Evolutionary conservation across 305 asterid genomes (phyloP), one percentile per base, ranked within the genome.

Genomic region (Fraxinus xanthoxyloides): DNA sequence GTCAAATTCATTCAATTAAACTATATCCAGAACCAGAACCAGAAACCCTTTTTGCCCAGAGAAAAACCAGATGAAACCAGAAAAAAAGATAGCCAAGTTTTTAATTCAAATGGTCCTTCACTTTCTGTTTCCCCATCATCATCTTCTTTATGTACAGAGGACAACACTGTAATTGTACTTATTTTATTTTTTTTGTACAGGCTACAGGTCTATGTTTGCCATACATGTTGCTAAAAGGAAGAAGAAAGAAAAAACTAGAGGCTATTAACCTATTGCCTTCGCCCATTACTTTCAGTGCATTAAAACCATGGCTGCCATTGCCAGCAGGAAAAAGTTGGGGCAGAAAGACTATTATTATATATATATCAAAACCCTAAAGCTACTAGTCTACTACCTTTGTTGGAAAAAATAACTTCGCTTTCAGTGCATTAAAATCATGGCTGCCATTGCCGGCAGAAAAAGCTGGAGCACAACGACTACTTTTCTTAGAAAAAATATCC

Each of bases 201-300:
- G 70, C 40, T 36, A 35, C 35, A 82, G 74, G 83, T 82, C 74
- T 77, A 4, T 31, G 19, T 28, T 69, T 77, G 77, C 77, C 86
- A 80, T 40, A 40, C 48, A 77, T 4, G n/a, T 51, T 51, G 46
- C 3, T 15, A 5, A 70, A 30, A 13, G 54, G 54, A 43, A 0
- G 54, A 3, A 10, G n/a, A 13, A 19, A 78, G 3, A 34, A 19
- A 75, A 67, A 69, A 75, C 63, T 48, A 43, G 85, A 83, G 87
- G 78, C 83, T 78, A 63, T 76, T 82, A 61, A 26, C 59, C 40
- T 26, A 54, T 75, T 72, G 80, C 76, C 28, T 76, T 38, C 83
- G 80, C 35, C 17, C 74, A 85, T 87, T 85, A 8, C 85, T 87
- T 89, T 84, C 88, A 21, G 19, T 74, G 65, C 88, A 83, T 85